phyloP scores from a whole-genome alignment of 1,139 yeast genomes.

The Kodamaea sp. region DNA sequence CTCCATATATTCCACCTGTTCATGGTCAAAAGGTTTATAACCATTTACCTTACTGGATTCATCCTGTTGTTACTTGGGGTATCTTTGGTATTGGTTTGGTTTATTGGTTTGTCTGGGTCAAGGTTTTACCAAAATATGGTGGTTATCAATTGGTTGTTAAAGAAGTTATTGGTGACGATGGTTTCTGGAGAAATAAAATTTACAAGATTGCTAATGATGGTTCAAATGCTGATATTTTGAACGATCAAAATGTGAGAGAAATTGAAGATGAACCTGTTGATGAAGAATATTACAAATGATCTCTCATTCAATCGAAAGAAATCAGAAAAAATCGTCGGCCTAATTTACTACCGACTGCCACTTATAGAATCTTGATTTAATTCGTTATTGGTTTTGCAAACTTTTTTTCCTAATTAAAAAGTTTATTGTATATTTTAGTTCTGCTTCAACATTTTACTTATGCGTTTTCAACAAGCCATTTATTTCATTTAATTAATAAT shows the following conservation, averaged over 20 bases:
- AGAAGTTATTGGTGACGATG: constrained; percentile 64
- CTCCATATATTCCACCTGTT: constrained; percentile 79
- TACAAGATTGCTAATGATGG: constrained; percentile 34
- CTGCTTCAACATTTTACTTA: constrained; percentile 1
- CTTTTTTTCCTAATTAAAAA: constrained; percentile 9
- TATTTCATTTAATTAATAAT: constrained; percentile 4
- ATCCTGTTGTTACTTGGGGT: constrained; percentile 81
- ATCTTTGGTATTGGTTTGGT: constrained; percentile 66
- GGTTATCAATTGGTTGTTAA: constrained; percentile 56
- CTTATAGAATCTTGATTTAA: constrained; percentile 3
- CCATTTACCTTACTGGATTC: constrained; percentile 70
- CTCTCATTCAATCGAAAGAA: background rate
- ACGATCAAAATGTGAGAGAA: constrained; percentile 2
- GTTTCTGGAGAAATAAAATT: constrained; percentile 70
- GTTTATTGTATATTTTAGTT: constrained; percentile 1
- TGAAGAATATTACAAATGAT: background rate
- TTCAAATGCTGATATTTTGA: constrained; percentile 6
- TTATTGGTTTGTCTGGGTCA: constrained; percentile 71
- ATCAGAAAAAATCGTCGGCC: no score
- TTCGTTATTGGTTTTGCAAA: constrained; percentile 6
- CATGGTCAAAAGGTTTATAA: constrained; percentile 65
- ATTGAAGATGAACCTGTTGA: background rate
- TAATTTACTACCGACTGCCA: no score
- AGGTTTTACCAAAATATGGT: constrained; percentile 54
- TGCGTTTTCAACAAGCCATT: constrained; percentile 8